phyloP scores from a whole-genome alignment of 106 monocot species.

The Dendrobium huoshanense region DNA sequence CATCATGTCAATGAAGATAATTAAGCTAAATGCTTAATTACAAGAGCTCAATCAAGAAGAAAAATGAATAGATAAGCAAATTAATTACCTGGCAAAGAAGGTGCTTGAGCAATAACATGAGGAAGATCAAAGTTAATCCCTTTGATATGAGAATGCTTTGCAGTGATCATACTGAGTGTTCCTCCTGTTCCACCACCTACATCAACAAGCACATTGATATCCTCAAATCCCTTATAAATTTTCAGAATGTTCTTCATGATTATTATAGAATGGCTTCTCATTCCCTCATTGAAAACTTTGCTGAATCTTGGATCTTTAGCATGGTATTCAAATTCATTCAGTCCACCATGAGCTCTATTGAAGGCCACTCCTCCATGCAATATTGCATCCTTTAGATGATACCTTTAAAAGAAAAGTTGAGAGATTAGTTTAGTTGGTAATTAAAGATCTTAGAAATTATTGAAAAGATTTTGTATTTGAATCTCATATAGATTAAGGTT shows the following conservation, averaged over 20 bases:
- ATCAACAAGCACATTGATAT: slow-evolving; percentile 16
- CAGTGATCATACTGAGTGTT: slow-evolving; percentile 9
- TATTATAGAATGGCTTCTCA: slow-evolving; percentile 42
- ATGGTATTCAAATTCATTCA: slow-evolving; percentile 41
- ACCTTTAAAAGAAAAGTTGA: not conserved
- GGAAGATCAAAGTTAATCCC: slow-evolving; percentile 32
- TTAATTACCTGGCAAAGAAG: not conserved
- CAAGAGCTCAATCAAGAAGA: too few relatives aligned
- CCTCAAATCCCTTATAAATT: slow-evolving; percentile 23
- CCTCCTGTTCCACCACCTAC: slow-evolving; percentile 19
- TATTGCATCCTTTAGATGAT: slow-evolving; percentile 14
- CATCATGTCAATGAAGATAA: too few relatives aligned
- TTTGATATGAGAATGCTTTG: slow-evolving; percentile 15
- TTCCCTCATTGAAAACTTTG: slow-evolving; percentile 43
- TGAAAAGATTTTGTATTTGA: too few relatives aligned
- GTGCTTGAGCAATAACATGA: slow-evolving; percentile 23
- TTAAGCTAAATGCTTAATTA: too few relatives aligned
- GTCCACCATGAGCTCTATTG: slow-evolving; percentile 26
- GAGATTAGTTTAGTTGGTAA: not conserved
- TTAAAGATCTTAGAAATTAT: too few relatives aligned
- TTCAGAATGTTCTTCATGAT: slow-evolving; percentile 32
- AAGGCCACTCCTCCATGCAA: slow-evolving; percentile 15
- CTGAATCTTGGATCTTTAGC: slow-evolving; percentile 30
- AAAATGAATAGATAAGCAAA: too few relatives aligned
- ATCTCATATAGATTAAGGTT: too few relatives aligned